Percentiles rank a stretch among this genome's conserved stretches.
These are phyloP conservation scores for Caryopteris hybrid DNA, from an alignment of 305 asterid genomes.

Conservation along the genomic window DNA sequence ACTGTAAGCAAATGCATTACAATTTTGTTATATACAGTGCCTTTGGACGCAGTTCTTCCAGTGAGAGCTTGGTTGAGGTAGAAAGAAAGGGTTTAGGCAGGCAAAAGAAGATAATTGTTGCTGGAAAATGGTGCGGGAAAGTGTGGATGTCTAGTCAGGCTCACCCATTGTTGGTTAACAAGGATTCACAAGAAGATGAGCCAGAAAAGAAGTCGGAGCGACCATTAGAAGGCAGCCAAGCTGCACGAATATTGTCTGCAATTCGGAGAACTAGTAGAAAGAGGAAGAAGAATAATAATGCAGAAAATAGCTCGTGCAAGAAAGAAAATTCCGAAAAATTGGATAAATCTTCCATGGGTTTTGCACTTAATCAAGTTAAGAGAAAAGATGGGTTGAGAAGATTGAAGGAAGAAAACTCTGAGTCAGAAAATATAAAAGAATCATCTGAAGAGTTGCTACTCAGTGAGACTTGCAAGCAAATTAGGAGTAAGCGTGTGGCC, in stretches of 20 bases:
- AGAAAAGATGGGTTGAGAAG: slow-evolving; percentile 27
- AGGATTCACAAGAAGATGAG: slow-evolving; percentile 41
- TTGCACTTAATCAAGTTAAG: slow-evolving; percentile 24
- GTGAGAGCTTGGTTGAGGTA: slow-evolving; percentile 29
- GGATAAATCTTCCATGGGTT: slow-evolving; percentile 13
- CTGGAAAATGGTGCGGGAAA: slow-evolving; percentile 99
- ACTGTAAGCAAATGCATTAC: slow-evolving; percentile 95
- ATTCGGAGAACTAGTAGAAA: slow-evolving; percentile 36
- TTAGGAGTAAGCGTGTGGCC: slow-evolving; percentile 18
- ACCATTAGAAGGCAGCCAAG: slow-evolving; percentile 23
- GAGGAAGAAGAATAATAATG: slow-evolving; percentile 33
- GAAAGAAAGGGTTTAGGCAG: slow-evolving; percentile 46
- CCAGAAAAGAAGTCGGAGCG: slow-evolving; percentile 40
- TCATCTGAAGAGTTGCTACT: slow-evolving; percentile 26
- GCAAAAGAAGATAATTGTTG: slow-evolving; percentile 73
- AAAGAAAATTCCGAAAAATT: slow-evolving; percentile 36
- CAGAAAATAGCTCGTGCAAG: slow-evolving; percentile 31
- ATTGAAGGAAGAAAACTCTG: slow-evolving; percentile 33
- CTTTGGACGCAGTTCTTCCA: slow-evolving; percentile 67
- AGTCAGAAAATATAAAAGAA: slow-evolving; percentile 25
- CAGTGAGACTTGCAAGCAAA: slow-evolving; percentile 25
- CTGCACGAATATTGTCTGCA: slow-evolving; percentile 28
- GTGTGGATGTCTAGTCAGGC: slow-evolving; percentile 96
- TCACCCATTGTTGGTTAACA: slow-evolving; percentile 68
- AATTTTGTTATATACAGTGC: slow-evolving; percentile 68